Percentiles rank a stretch among this genome's conserved stretches.
phyloP scores from a whole-genome alignment of 2,329 filamentous ascomycete genomes.

The Pseudodiploospora longispora region DNA sequence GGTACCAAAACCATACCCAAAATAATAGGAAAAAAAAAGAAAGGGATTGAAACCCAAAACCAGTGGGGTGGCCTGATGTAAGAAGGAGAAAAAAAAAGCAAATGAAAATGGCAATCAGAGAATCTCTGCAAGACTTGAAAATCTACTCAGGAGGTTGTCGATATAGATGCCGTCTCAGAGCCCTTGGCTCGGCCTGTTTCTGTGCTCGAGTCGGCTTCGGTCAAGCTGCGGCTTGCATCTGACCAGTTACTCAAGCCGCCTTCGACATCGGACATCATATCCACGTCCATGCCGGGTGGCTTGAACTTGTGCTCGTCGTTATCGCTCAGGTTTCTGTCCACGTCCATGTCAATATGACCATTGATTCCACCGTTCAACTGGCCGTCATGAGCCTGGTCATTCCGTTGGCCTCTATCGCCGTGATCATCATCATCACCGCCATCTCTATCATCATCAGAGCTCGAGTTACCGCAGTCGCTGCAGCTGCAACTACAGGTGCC shows the following conservation, averaged over 20 bases:
- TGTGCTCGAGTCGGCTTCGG: constrained; percentile 28
- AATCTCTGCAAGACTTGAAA: background rate
- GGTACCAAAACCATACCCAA: too few species aligned
- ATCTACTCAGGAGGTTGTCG: constrained; percentile 21
- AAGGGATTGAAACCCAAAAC: too few species aligned
- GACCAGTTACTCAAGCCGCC: constrained; percentile 22
- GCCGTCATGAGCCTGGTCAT: too few species aligned
- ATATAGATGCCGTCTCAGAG: constrained; percentile 30
- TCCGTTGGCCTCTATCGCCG: constrained; percentile 4
- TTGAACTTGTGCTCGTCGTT: constrained; percentile 1
- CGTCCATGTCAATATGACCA: too few species aligned
- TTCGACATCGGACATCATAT: constrained; percentile 14
- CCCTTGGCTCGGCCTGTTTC: constrained; percentile 25
- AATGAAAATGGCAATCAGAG: background rate
- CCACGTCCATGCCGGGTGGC: constrained; percentile 9
- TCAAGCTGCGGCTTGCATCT: constrained; percentile 29
- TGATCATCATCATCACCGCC: constrained; percentile 5
- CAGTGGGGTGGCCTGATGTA: too few species aligned
- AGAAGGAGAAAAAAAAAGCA: background rate
- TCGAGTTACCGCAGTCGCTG: constrained; percentile 27
- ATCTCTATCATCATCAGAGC: constrained; percentile 12
- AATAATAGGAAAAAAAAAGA: too few species aligned
- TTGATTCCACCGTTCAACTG: too few species aligned
- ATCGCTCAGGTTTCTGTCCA: too few species aligned
- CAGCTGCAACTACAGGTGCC: constrained; percentile 32